Evolutionary conservation across 345 rosid genomes (phyloP).

Genomic region (Brassica juncea): DNA sequence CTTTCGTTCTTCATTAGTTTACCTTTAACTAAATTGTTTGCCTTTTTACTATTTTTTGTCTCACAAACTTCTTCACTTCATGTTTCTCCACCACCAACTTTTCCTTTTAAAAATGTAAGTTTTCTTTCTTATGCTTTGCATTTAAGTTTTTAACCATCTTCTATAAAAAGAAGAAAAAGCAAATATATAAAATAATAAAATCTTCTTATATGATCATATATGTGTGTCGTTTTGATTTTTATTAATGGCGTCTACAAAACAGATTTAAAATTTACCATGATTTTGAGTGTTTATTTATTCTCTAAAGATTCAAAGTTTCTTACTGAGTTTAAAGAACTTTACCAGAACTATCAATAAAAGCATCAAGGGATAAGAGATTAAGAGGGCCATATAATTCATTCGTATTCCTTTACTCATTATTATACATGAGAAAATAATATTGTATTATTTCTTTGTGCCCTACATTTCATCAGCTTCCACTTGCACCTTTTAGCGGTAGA

Average conservation of each 20-base stretch:
- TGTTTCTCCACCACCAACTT: neutral
- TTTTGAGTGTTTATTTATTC: neutral
- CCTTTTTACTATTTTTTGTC: neutral
- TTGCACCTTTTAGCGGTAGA: conserved; percentile 9
- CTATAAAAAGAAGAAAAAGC: neutral
- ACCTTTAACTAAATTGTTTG: conserved; percentile 18
- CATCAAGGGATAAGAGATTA: conserved; percentile 2
- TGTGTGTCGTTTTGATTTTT: neutral
- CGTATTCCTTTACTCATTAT: conserved; percentile 17
- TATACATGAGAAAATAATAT: conserved; percentile 7
- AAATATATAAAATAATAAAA: neutral
- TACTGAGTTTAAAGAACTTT: neutral
- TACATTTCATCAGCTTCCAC: conserved; percentile 39
- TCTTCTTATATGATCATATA: neutral
- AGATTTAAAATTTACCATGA: neutral
- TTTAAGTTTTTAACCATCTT: neutral
- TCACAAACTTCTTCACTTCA: neutral
- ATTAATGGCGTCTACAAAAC: neutral
- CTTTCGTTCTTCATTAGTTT: neutral
- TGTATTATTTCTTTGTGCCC: conserved; percentile 14
- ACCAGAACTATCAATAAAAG: neutral
- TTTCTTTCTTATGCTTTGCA: neutral
- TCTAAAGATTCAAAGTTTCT: neutral
- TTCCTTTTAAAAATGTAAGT: neutral
- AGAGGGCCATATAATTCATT: conserved; percentile 20